Percentiles rank a stretch among this genome's conserved stretches.
Evolutionary conservation across 73 alveolate species (phyloP).

Genomic region (Paraurostyla sp.): DNA sequence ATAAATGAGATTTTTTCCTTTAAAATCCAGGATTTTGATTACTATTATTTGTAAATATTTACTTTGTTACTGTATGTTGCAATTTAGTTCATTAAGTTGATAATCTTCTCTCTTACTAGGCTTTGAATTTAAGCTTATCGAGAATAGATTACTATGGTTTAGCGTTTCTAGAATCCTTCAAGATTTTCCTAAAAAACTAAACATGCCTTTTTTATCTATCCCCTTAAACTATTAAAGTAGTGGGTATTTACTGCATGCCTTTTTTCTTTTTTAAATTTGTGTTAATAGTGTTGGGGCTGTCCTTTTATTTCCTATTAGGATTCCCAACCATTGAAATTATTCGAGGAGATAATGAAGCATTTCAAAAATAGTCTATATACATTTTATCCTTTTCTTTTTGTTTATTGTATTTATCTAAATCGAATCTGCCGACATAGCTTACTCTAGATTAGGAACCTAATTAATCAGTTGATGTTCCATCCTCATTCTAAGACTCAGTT

Average conservation of each 20-base stretch:
- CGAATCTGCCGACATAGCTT: conserved; percentile 6
- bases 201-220: background rate
- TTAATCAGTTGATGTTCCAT: no score
- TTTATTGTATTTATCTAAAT: background rate
- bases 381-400: background rate
- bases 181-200: background rate
- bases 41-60: no score
- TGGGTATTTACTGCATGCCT: background rate
- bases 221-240: background rate
- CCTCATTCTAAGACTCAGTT: no score
- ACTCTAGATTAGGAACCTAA: no score
- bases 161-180: background rate
- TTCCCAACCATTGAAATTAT: background rate
- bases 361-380: background rate
- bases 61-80: no score
- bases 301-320: background rate
- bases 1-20: background rate
- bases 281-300: background rate
- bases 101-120: background rate
- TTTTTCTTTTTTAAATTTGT: background rate
- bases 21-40: background rate
- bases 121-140: background rate
- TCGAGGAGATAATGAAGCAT: background rate
- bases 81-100: no score
- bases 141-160: background rate